Evolutionary conservation across 306 rosid species (phyloP).

Genomic region (Clitoria ternatea): DNA sequence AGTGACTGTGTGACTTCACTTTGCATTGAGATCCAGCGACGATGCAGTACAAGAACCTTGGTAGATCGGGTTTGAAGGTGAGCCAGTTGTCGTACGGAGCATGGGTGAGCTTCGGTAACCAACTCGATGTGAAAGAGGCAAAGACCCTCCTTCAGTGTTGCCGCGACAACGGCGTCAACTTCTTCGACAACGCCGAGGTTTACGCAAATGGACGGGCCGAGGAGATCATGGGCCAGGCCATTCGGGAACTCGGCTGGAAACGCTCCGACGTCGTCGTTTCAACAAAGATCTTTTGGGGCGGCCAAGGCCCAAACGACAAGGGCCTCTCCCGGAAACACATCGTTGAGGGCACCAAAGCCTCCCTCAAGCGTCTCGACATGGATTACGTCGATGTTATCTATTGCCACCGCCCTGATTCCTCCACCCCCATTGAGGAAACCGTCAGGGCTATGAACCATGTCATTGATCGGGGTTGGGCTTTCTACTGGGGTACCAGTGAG

Average conservation of each 20-base stretch:
- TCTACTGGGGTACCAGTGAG: conserved; percentile 98
- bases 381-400: conserved; percentile 81
- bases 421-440: conserved; percentile 90
- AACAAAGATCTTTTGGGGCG: conserved; percentile 99
- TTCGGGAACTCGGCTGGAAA: conserved; percentile 88
- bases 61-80: conserved; percentile 82
- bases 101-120: conserved; percentile 98
- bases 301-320: conserved; percentile 91
- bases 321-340: conserved; percentile 87
- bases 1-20: too few species aligned
- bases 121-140: conserved; percentile 93
- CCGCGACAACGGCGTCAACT: conserved; percentile 90
- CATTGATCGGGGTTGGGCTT: conserved; percentile 86
- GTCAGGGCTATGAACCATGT: conserved; percentile 88
- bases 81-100: conserved; percentile 93
- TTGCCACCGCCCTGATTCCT: conserved; percentile 78
- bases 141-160: conserved; percentile 87
- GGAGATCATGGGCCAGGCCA: conserved; percentile 98
- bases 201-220: conserved; percentile 96
- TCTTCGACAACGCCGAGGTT: conserved; percentile 99
- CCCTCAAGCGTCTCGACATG: conserved; percentile 78
- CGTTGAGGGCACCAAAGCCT: conserved; percentile 83
- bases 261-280: conserved; percentile 91
- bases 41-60: conserved; percentile 92
- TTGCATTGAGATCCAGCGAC: too few species aligned